Conservation (phyloP, 176 grass and related monocot species). For the Cocos nucifera region DNA sequence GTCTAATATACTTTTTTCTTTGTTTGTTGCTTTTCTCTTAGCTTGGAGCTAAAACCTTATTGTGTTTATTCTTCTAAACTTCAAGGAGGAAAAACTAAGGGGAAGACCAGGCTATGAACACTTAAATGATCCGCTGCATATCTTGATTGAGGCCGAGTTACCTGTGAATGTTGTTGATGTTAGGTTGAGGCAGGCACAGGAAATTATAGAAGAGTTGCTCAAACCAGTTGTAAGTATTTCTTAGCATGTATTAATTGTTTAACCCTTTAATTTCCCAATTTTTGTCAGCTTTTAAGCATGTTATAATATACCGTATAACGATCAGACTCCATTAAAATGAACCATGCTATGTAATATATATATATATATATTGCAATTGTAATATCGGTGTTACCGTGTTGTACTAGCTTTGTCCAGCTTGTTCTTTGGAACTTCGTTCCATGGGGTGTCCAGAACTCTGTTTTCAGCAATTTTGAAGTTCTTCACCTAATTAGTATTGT, state of each 20-base stretch:
- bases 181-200: conserved; percentile 79
- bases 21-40: conserved; percentile 13
- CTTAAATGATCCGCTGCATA: conserved; percentile 86
- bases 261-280: too few relatives aligned
- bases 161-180: conserved; percentile 75
- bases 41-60: neutral
- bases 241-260: neutral
- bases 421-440: neutral
- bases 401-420: neutral
- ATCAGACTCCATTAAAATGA: too few relatives aligned
- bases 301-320: neutral
- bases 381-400: too few relatives aligned
- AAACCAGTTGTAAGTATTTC: conserved; percentile 65
- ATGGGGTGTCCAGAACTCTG: neutral
- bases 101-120: conserved; percentile 89
- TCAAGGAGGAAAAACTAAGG: conserved; percentile 86
- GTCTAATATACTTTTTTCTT: too few relatives aligned
- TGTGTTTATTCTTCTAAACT: neutral
- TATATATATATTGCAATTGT: too few relatives aligned
- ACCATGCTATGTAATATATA: too few relatives aligned
- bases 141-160: conserved; percentile 93
- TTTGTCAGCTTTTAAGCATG: neutral
- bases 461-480: conserved; percentile 3
- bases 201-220: conserved; percentile 88
- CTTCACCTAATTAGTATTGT: too few relatives aligned